phyloP scores from a whole-genome alignment of 371 early-diverging fungal species.

The Mortierella sp. region DNA sequence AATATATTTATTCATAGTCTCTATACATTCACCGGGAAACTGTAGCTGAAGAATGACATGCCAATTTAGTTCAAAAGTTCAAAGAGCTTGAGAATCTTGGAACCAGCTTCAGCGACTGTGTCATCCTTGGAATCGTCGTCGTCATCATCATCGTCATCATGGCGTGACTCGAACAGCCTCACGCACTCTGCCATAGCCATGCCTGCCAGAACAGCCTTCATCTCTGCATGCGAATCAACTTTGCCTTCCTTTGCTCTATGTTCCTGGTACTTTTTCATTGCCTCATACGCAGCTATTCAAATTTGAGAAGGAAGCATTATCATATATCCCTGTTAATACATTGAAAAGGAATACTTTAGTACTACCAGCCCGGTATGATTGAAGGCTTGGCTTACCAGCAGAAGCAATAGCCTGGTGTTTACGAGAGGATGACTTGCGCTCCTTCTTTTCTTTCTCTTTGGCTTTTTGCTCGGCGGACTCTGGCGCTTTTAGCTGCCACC shows the following conservation, averaged over 20 bases:
- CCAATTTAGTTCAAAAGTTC: constrained; percentile 33
- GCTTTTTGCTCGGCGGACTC: constrained; percentile 12
- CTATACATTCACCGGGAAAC: no score
- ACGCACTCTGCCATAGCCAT: constrained; percentile 57
- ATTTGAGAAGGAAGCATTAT: neutral
- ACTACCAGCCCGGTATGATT: neutral
- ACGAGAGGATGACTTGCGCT: constrained; percentile 30
- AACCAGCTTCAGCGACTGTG: constrained; percentile 52
- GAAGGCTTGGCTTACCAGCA: constrained; percentile 27
- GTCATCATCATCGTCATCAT: constrained; percentile 23
- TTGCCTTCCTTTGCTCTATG: constrained; percentile 35
- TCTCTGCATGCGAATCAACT: constrained; percentile 43
- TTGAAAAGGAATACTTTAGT: neutral
- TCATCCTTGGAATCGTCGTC: constrained; percentile 41
- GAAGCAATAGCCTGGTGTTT: constrained; percentile 46
- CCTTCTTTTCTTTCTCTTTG: constrained; percentile 38
- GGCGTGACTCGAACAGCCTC: constrained; percentile 42
- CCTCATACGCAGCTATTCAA: constrained; percentile 53
- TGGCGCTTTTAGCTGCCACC: constrained; percentile 33
- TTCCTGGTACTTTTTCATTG: constrained; percentile 47
- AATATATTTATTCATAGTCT: no score
- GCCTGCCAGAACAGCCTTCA: constrained; percentile 54
- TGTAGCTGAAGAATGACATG: constrained; percentile 11
- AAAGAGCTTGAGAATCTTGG: constrained; percentile 48
- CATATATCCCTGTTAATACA: neutral